Base-by-base conservation (phyloP, 2,329 filamentous ascomycete genomes). In the Sphaerostilbella broomeana region DNA sequence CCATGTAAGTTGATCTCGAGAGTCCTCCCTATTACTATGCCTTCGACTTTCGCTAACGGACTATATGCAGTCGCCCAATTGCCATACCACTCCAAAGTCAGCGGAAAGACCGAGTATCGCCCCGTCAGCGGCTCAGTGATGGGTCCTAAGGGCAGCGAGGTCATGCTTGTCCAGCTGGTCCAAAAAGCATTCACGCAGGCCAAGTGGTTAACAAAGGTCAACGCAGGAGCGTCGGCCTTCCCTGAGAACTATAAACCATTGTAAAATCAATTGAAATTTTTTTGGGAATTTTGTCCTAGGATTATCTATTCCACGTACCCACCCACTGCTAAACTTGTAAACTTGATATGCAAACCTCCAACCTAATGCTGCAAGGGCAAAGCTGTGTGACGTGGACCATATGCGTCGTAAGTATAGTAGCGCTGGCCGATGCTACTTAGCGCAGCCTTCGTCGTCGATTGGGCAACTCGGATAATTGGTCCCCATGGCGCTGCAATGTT, bases 121-220 rank as follows among this genome's bases (percentile, higher is more conserved):
- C 52, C 60, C 3, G 42, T 64, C 4, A 59, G 52, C 12, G 50
- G 52, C 20, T 57, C 58, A 17, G 20, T 63, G 7, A 41, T 62
- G 15, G 56, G 59, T 2, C 28, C 51, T 4, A 43, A 33, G 6
- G 55, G 54, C 4, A 50, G 54, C 27, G 58, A 58, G 12, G 13
- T 51, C 2, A 45, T 43, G 21, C 39, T 57, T 13, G 40, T 62
- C 17, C 46, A 55, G 26, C 39, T 59, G 6, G 48, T 60, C 17
- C 46, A 58, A 33, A 46, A 52, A 21, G 51, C 56, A 1, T 45
- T 63, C 7, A 47, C 53, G 21, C 43, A 45, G 12, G 54, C 47
- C 2, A 43, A 42, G n/a, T 56, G 58, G 51, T 51, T 49, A 13
- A 53, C 54, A 2, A 44, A 40, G 17, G 56, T 63, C 1, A 47